Base-by-base conservation (phyloP, 257 asterid genomes). In the Handroanthus guayacan region DNA sequence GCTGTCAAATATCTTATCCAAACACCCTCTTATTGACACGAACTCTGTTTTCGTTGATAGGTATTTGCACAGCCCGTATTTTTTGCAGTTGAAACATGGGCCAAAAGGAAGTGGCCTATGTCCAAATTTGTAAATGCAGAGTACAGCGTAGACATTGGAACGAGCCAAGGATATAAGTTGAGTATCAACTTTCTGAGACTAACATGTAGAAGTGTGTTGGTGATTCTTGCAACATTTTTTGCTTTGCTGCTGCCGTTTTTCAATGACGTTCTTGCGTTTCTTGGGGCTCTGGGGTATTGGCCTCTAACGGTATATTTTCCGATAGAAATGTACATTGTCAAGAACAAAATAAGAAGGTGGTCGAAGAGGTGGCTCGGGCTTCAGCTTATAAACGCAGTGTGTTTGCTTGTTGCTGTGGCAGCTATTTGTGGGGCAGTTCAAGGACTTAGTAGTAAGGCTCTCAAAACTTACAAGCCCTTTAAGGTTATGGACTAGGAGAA, bases 271-370 rank as follows among this genome's bases (percentile, higher is more conserved):
- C 85, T 87, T 3, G 89, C 91, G 0, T 67, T 86, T 10, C 81
- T 87, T 0, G 92, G 91, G 54, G 92, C 95, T 1, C 68, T 87
- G 3, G 88, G 88, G 8, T 89, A 79, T 51, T 89, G 88, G 87
- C 95, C 95, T 3, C 48, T 89, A 70, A 78, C 88, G 1, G 91
- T 89, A 36, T 86, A 62, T 72, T 87, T 89, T 39, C 95, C 95
- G 0, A 86, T 86, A 71, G 69, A 86, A 67, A 74, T 87, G 80
- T 77, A 82, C 84, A 87, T 89, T 18, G 71, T 82, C 6, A 80
- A 69, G 83, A 76, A 80, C 71, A 77, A 78, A 45, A 77, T 89
- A 16, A 25, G 64, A 44, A 51, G 72, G 54, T 73, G 83, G 86
- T 77, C 83, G 2, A 0, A 64, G 56, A 78, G 74, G 76, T 82